Conservation (phyloP, 1,139 yeast species). For the Yamadazyma spencermartinsiae region DNA sequence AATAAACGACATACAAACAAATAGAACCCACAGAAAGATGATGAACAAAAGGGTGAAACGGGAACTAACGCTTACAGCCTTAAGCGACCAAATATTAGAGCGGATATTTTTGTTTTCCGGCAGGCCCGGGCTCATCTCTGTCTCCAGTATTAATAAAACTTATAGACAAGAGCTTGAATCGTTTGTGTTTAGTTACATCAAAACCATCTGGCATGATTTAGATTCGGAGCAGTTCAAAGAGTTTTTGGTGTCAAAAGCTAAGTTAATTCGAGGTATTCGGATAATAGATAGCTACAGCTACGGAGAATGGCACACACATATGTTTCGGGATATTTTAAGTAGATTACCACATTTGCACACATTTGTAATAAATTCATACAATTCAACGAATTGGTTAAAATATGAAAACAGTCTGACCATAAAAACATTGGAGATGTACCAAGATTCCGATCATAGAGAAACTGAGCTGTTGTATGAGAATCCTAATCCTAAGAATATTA, state of each 20-base stretch:
- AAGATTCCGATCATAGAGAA: slow-evolving; percentile 25
- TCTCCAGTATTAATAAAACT: slow-evolving; percentile 22
- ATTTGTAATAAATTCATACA: slow-evolving; percentile 32
- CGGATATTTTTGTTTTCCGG: slow-evolving; percentile 21
- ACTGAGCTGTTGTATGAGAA: slow-evolving; percentile 16
- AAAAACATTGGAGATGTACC: slow-evolving; percentile 26
- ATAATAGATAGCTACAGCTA: slow-evolving; percentile 36
- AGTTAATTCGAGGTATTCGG: slow-evolving; percentile 22
- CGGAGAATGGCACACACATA: slow-evolving; percentile 45
- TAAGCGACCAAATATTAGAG: slow-evolving; percentile 32
- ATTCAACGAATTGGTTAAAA: slow-evolving; percentile 45
- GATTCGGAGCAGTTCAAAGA: slow-evolving; percentile 13
- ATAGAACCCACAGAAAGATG: too few species aligned
- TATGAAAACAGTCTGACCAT: slow-evolving; percentile 26
- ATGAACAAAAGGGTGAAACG: slow-evolving; percentile 9
- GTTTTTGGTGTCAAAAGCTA: slow-evolving; percentile 13
- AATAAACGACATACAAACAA: too few species aligned
- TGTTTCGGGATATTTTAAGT: slow-evolving; percentile 23
- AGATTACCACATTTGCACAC: slow-evolving; percentile 23
- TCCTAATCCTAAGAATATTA: slow-evolving; percentile 22
- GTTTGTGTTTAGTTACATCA: slow-evolving; percentile 25
- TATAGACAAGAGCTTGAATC: slow-evolving; percentile 23
- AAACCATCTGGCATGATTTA: slow-evolving; percentile 33
- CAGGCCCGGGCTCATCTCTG: slow-evolving; percentile 23
- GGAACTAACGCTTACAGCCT: slow-evolving; percentile 4